A percentile compares a stretch with the other conserved stretches of the same genome.
Conservation (phyloP, 495 filamentous ascomycete species). For the Pyrenopolyporus hunteri region DNA sequence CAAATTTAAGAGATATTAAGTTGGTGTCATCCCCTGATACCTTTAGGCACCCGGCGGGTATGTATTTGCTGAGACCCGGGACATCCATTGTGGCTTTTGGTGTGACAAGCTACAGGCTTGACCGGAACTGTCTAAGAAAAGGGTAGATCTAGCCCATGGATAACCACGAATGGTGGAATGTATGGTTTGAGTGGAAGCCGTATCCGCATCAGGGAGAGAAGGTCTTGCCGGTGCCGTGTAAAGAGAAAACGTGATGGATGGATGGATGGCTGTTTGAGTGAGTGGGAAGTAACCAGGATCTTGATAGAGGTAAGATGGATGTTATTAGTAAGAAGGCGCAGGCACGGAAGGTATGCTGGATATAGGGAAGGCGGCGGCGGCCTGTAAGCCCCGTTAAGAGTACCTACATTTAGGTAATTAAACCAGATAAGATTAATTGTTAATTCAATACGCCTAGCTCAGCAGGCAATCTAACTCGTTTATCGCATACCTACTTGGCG, state of each 20-base stretch:
- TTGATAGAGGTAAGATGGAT: conserved; percentile 3
- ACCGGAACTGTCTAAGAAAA: background rate
- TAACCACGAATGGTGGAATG: background rate
- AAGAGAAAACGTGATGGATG: background rate
- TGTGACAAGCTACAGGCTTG: background rate
- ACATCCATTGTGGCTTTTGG: conserved; percentile 14
- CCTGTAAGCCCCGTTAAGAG: too few relatives aligned
- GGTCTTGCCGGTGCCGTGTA: background rate
- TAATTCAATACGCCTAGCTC: too few relatives aligned
- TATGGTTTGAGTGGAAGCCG: too few relatives aligned
- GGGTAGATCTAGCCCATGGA: background rate
- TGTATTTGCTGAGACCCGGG: conserved; percentile 33
- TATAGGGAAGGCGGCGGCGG: background rate
- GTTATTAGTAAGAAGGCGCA: conserved; percentile 1
- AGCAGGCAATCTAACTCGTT: too few relatives aligned
- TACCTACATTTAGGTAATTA: too few relatives aligned
- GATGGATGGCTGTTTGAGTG: background rate
- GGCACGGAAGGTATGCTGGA: background rate
- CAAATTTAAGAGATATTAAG: background rate
- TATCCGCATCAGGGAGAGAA: background rate
- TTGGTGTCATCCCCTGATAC: conserved; percentile 16
- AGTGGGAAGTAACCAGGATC: background rate
- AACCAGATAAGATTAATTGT: too few relatives aligned
- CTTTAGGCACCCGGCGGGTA: conserved; percentile 48
- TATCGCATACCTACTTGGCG: too few relatives aligned